These are phyloP conservation scores for Colletotrichum echinochloae DNA, from an alignment of 2,329 filamentous ascomycete genomes.

Conservation along the genomic window DNA sequence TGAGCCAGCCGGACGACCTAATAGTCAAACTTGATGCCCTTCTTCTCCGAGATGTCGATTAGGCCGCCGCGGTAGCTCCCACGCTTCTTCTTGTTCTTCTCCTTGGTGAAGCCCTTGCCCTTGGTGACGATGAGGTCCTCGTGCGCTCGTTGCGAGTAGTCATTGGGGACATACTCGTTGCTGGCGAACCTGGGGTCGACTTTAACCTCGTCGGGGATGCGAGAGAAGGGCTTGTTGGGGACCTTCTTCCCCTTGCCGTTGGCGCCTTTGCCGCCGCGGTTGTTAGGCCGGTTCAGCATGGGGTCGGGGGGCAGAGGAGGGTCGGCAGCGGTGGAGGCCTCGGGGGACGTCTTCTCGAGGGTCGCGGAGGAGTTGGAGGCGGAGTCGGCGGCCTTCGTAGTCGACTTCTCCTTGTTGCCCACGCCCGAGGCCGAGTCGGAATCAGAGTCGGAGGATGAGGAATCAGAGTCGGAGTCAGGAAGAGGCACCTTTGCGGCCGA, in stretches of 20 bases:
- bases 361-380: slow-evolving; percentile 59
- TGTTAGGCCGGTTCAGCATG: slow-evolving; percentile 51
- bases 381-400: slow-evolving; percentile 49
- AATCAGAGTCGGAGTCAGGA: slow-evolving; percentile 56
- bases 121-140: slow-evolving; percentile 90
- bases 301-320: slow-evolving; percentile 68
- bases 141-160: slow-evolving; percentile 90
- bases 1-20: slow-evolving; percentile 50
- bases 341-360: slow-evolving; percentile 63
- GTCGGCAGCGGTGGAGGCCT: slow-evolving; percentile 47
- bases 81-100: slow-evolving; percentile 98
- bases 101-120: slow-evolving; percentile 98
- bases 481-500: slow-evolving; percentile 56
- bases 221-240: slow-evolving; percentile 79
- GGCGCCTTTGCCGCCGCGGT: slow-evolving; percentile 49
- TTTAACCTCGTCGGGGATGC: slow-evolving; percentile 75
- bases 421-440: slow-evolving; percentile 45
- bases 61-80: slow-evolving; percentile 90
- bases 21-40: slow-evolving; percentile 95
- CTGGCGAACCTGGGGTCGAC: slow-evolving; percentile 78
- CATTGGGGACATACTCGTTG: slow-evolving; percentile 85
- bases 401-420: slow-evolving; percentile 42
- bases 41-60: slow-evolving; percentile 85
- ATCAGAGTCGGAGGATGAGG: slow-evolving; percentile 44
- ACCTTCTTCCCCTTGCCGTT: slow-evolving; percentile 66